Evolutionary conservation across 352 stramenopile species (phyloP).

Genomic region (Phytophthora cactorum): DNA sequence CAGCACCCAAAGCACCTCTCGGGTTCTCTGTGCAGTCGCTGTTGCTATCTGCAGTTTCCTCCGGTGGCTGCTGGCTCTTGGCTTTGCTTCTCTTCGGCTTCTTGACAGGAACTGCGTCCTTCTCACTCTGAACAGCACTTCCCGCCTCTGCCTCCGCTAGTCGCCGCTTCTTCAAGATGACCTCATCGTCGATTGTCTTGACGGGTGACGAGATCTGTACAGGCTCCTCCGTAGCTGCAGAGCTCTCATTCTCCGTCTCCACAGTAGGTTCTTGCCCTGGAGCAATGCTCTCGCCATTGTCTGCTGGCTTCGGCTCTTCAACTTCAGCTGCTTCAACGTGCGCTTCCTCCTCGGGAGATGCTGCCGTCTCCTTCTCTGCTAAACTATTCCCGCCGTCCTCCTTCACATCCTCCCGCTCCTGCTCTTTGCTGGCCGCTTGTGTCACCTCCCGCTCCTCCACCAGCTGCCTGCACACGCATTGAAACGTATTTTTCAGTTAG

Average conservation of each 20-base stretch:
- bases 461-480: slow-evolving; percentile 54
- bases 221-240: slow-evolving; percentile 11
- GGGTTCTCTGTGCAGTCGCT: background rate
- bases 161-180: slow-evolving; percentile 37
- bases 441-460: slow-evolving; percentile 58
- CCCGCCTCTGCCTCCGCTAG: slow-evolving; percentile 12
- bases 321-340: slow-evolving; percentile 7
- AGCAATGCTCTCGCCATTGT: background rate
- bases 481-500: slow-evolving; percentile 8
- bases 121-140: slow-evolving; percentile 2
- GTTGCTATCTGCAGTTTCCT: slow-evolving; percentile 4
- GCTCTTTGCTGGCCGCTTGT: slow-evolving; percentile 27
- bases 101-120: slow-evolving; percentile 11
- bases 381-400: slow-evolving; percentile 33
- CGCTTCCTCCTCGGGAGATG: background rate
- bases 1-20: background rate
- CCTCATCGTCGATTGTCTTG: background rate
- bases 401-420: slow-evolving; percentile 4
- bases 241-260: slow-evolving; percentile 18
- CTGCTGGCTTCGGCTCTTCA: slow-evolving; percentile 1
- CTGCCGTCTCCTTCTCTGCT: slow-evolving; percentile 23
- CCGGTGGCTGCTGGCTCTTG: slow-evolving; percentile 5
- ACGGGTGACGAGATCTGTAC: slow-evolving; percentile 9
- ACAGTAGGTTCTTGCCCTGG: slow-evolving; percentile 5
- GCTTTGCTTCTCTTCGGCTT: slow-evolving; percentile 26